Percentiles rank a stretch among this genome's conserved stretches.
Evolutionary conservation across 2,329 filamentous ascomycete species (phyloP).

Genomic region (Aureobasidium sp.): DNA sequence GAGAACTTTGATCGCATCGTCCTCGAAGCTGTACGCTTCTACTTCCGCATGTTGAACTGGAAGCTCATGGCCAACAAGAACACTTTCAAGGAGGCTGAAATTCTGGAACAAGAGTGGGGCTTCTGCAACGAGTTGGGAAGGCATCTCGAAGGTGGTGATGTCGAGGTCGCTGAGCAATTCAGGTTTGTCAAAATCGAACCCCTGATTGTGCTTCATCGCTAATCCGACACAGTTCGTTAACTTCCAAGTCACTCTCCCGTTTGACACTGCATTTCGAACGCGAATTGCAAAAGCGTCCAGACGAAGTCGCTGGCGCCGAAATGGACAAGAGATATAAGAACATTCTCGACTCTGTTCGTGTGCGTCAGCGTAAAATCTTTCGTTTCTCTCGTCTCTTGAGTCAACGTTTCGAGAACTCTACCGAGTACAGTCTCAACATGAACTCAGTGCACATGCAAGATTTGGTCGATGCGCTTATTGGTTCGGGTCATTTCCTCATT

Average conservation of each 20-base stretch:
- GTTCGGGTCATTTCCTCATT: constrained; percentile 82
- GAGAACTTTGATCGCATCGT: constrained; percentile 92
- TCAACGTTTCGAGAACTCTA: constrained; percentile 92
- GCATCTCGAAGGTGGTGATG: constrained; percentile 85
- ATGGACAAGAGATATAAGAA: constrained; percentile 98
- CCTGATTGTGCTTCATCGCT: constrained; percentile 19
- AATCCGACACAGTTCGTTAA: constrained; percentile 57
- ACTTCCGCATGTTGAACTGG: constrained; percentile 98
- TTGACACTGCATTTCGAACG: constrained; percentile 87
- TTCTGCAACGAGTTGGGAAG: constrained; percentile 92
- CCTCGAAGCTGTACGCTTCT: constrained; percentile 88
- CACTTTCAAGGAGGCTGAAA: constrained; percentile 97
- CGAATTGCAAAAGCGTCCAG: constrained; percentile 76
- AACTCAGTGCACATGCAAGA: constrained; percentile 62
- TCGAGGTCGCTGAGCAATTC: constrained; percentile 97
- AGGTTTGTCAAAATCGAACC: constrained; percentile 41
- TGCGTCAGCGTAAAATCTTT: constrained; percentile 92
- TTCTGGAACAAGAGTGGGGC: constrained; percentile 95
- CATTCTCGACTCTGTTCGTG: constrained; percentile 88
- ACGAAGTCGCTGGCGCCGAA: constrained; percentile 69
- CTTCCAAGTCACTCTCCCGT: constrained; percentile 83
- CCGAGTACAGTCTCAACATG: constrained; percentile 83
- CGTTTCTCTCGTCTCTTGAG: constrained; percentile 87
- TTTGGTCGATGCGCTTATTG: constrained; percentile 72
- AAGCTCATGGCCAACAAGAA: constrained; percentile 97